Evolutionary conservation across 257 asterid species (phyloP).

Genomic region (Petrea volubilis): DNA sequence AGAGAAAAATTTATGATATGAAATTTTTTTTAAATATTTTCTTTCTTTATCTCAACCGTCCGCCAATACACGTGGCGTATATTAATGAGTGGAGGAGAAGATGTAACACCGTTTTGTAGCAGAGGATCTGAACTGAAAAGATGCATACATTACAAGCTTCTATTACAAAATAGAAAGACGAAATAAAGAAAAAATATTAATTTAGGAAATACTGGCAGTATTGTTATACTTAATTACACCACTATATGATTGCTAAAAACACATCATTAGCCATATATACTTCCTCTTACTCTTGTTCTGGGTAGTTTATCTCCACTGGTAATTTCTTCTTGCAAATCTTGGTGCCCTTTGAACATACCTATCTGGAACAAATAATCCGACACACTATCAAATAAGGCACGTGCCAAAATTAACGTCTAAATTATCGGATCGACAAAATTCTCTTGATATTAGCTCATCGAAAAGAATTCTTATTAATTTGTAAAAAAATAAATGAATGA

Average conservation of each 20-base stretch:
- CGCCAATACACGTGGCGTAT: no score
- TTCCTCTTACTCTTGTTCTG: neutral
- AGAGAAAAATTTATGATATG: no score
- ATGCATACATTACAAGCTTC: conserved; percentile 12
- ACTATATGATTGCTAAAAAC: neutral
- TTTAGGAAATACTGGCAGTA: no score
- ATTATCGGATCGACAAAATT: neutral
- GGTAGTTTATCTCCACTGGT: conserved; percentile 29
- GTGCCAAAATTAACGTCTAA: neutral
- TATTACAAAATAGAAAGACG: neutral
- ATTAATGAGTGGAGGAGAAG: no score
- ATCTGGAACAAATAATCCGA: conserved; percentile 24
- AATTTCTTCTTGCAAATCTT: conserved; percentile 43
- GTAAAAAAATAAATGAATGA: neutral
- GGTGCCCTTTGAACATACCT: conserved; percentile 24
- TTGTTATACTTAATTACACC: neutral
- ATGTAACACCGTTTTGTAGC: no score
- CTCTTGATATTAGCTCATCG: neutral
- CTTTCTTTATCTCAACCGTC: no score
- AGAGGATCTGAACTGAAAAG: no score
- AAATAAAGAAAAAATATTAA: no score
- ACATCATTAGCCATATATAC: neutral
- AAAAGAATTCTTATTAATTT: neutral
- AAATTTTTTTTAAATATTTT: no score
- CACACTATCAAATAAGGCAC: neutral